Base-by-base conservation (phyloP, 75 land plant species). In the Cryptomeria japonica region DNA sequence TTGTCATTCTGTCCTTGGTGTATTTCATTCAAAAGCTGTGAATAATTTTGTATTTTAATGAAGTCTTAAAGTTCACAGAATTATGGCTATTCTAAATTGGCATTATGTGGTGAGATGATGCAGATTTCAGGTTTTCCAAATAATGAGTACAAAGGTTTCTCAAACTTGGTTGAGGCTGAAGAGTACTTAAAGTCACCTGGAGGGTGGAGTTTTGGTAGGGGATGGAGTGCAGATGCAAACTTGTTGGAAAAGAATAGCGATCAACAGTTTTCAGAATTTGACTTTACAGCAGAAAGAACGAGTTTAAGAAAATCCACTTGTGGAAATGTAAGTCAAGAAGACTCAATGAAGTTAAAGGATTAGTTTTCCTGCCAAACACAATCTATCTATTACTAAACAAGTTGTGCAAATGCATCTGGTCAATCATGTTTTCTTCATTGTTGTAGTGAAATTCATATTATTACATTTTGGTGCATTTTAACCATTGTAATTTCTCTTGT, bases 111-210 rank as follows among this genome's bases (percentile, higher is more conserved):
- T 79, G 82, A 79, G 28, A 41, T 79, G 42, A 79, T 79, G 82
- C 82, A 79, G 82, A 44, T 79, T 34, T 39, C 46, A 79, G 37
- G 82, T 6, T 79, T 79, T 79, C 44, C 82, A 19, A 79, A 79
- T 22, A 79, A 79, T 34, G 46, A 79, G 28, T 79, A 39, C 46
- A 79, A 79, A 79, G 82, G 82, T 38, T 79, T 79, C 44, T 41
- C 82, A 79, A 39, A 19, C 10, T 22, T 79, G 82, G 22, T 38
- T 79, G 82, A 79, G 42, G 82, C 82, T 79, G 82, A 79, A 79
- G 82, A 39, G 82, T 79, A 79, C 82, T 79, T 79, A 41, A 79
- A 39, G 5, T 19, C 39, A 10, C 37, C 28, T 39, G 44, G 82
- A 79, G 22, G 28, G 42, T 19, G 82, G 25, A 39, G 13, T 39